Evolutionary conservation across 257 asterid species (phyloP), one percentile per base, ranked within the genome.

Genomic region (Nicotiana tomentosiformis): DNA sequence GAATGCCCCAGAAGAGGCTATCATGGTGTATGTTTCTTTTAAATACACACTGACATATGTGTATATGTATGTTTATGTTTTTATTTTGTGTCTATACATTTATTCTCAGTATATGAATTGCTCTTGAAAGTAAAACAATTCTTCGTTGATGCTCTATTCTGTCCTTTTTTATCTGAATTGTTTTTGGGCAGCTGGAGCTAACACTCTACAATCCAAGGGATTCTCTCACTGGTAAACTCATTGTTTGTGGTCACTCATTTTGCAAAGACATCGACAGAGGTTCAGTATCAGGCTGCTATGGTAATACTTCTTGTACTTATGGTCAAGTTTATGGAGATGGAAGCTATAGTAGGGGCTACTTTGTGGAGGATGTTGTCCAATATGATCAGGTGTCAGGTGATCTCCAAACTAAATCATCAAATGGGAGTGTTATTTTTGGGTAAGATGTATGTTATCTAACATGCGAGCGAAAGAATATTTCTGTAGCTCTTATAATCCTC

Each of bases 381-480:
- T 96, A 96, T 82, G 96, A 94, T 89, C 91, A 90, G 80, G 98
- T 96, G 55, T 96, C 99, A 35, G 99, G 99, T 66, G 98, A 96
- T 94, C 88, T 91, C 82, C 91, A 96, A 85, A 96, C 99, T 66
- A 88, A 89, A 66, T 86, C 96, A 4, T 90, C 93, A 37, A 96
- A 96, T 74, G 98, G 98, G 86, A 96, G 91, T 85, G 98, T 94
- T 88, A 90, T 94, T 85, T 96, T 96, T 86, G 99, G 99, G 99
- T 93, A 88, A 87, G 95, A 86, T 77, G 68, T 74, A 78, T 46
- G 23, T 84, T 62, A 78, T 55, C 65, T 37, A 37, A 77, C 64
- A 29, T 76, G 7, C 29, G 14, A 26, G 15, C 9, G 1, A 26
- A 49, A 29, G 56, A 20, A 72, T 26, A n/a, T 70, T 43, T 26